These are phyloP conservation scores for Falciphora oryzae DNA, from an alignment of 2,329 filamentous ascomycete species.

Conservation along the genomic window DNA sequence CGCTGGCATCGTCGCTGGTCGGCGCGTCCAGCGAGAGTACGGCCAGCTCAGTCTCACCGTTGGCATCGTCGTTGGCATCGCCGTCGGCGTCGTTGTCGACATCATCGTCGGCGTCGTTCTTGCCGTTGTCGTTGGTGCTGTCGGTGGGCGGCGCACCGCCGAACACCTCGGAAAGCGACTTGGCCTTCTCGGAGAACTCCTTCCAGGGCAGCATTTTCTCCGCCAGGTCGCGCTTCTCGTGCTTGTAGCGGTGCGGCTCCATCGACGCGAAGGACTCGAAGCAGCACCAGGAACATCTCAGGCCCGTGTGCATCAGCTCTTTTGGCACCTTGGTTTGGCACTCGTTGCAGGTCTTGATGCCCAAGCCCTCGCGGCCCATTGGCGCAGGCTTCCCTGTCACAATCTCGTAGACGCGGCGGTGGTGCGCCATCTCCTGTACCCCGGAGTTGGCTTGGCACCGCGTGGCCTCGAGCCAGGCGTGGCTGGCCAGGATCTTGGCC, in stretches of 20 bases:
- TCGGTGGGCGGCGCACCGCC: background rate
- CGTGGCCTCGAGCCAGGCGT: background rate
- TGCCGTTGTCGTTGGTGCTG: background rate
- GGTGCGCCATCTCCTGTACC: background rate
- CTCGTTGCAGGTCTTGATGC: no score
- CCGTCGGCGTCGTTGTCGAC: background rate
- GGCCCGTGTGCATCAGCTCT: background rate
- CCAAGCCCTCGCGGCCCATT: background rate
- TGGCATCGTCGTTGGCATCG: background rate
- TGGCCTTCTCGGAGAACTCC: background rate
- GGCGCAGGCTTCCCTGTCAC: background rate
- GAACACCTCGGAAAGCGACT: background rate
- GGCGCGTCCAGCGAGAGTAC: background rate
- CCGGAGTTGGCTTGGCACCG: no score
- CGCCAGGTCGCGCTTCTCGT: conserved; percentile 1
- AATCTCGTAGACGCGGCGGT: background rate
- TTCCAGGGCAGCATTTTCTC: background rate
- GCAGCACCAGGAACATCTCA: background rate
- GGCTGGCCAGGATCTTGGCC: background rate
- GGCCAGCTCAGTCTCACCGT: background rate
- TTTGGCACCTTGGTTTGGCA: background rate
- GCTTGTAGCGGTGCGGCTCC: background rate
- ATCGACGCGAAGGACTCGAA: background rate
- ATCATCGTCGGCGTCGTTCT: background rate
- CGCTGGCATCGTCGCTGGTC: background rate